Base-by-base conservation (phyloP, 164 flowering plant genomes). In the Vitis amurensis region DNA sequence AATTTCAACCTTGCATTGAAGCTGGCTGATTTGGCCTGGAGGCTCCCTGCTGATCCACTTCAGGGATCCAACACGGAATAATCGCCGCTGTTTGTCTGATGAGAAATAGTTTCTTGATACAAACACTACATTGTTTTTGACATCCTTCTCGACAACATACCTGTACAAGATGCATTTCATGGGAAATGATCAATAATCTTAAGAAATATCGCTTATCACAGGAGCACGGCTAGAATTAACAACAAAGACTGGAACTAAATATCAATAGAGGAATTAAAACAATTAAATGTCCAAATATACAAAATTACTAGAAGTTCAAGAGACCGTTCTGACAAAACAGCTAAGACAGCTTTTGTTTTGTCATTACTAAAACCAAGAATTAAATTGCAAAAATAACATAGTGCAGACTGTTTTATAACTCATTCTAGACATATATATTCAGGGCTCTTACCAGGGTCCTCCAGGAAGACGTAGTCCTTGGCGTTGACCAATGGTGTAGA, bases 391-490 rank as follows among this genome's bases (percentile, higher is more conserved):
- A 23, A 23, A 23, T 6, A 31, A 31, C 7, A 31, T 31, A 31
- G 44, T 31, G 7, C 27, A 31, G 44, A 6, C 44, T 12, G 47
- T 62, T 47, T 62, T 17, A 50, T 11, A 37, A 61, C 16, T 30
- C 14, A 31, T 68, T 7, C 47, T 31, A 71, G 19, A 37, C 3
- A 9, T 51, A 51, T 57, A 31, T 11, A 56, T 14, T 29, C 11
- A 63, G 48, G 49, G 48, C 59, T 60, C 77, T 55, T 89, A 95
- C 98, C 99, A 95, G n/a, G 99, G 99, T 59, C 99, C 99, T 68
- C 99, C 99, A 74, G 99, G 89, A 51, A 95, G 94, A 14, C 95
- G 88, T 68, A 95, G 82, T 57, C 99, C 99, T 81, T 95, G 99
- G 16, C 99, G 96, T 71, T 92, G 98, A 71, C 99, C 98, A 71